Percentiles rank a stretch among this genome's conserved stretches.
These are phyloP conservation scores for Podospora pseudocomata DNA, from an alignment of 495 filamentous ascomycete genomes.

Conservation along the genomic window DNA sequence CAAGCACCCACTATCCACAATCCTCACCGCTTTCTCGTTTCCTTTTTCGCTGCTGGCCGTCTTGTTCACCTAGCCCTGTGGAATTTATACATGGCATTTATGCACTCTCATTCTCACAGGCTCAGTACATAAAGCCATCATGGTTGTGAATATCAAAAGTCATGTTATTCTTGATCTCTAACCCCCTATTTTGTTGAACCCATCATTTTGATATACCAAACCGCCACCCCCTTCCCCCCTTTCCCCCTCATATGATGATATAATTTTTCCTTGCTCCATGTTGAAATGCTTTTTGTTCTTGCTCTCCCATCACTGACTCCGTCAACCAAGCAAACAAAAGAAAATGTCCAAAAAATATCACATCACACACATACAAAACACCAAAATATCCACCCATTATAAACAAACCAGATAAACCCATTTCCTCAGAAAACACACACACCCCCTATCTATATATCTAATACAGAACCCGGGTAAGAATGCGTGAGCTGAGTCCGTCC, in stretches of 20 bases:
- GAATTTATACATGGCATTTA: not conserved
- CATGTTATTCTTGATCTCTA: not conserved
- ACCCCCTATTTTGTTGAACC: constrained; percentile 15
- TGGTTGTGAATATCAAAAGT: no score
- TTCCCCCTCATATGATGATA: not conserved
- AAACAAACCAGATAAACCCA: no score
- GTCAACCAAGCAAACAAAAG: constrained; percentile 11
- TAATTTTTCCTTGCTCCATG: constrained; percentile 8
- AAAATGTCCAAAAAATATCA: not conserved
- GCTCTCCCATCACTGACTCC: constrained; percentile 15
- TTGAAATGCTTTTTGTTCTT: constrained; percentile 22
- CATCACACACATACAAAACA: not conserved
- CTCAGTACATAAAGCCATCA: not conserved
- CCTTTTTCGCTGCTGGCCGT: not conserved
- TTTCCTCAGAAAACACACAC: not conserved
- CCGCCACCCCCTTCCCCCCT: not conserved
- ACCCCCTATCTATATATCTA: constrained; percentile 41
- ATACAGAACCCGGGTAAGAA: constrained; percentile 85
- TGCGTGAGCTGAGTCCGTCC: constrained; percentile 75
- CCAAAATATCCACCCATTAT: not conserved
- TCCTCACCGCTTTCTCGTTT: not conserved
- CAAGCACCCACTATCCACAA: not conserved
- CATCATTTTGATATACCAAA: constrained; percentile 9
- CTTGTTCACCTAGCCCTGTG: not conserved
- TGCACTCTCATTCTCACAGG: not conserved